phyloP scores from a whole-genome alignment of 352 stramenopile genomes.

The Globisporangium parvum region DNA sequence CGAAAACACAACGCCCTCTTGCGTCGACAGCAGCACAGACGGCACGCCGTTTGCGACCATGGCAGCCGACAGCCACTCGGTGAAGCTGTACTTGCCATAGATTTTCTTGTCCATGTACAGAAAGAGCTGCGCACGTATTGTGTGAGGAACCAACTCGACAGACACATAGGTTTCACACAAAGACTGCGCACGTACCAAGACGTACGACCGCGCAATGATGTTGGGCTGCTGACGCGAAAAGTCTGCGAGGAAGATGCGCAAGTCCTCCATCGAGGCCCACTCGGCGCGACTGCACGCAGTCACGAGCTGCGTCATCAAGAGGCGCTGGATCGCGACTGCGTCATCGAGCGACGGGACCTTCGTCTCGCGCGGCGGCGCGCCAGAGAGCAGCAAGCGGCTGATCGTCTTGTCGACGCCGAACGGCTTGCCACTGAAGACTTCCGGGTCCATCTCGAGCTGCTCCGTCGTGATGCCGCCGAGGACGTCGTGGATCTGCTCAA shows the following conservation, averaged over 20 bases:
- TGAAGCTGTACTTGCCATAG: constrained; percentile 79
- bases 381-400: constrained; percentile 61
- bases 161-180: constrained; percentile 38
- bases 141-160: neutral
- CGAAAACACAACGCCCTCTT: constrained; percentile 76
- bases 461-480: constrained; percentile 45
- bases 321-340: constrained; percentile 38
- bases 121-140: constrained; percentile 39
- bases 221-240: constrained; percentile 64
- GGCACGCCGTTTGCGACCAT: constrained; percentile 83
- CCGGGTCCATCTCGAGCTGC: constrained; percentile 53
- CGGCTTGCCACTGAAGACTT: constrained; percentile 60
- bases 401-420: constrained; percentile 75
- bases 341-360: constrained; percentile 54
- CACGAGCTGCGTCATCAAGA: constrained; percentile 51
- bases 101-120: constrained; percentile 85
- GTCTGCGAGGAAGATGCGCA: constrained; percentile 70
- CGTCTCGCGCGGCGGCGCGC: constrained; percentile 65
- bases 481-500: constrained; percentile 33
- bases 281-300: constrained; percentile 46
- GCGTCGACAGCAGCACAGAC: constrained; percentile 74
- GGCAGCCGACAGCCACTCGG: constrained; percentile 72
- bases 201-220: constrained; percentile 76
- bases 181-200: constrained; percentile 55
- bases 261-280: constrained; percentile 76